Percentiles rank a stretch among this genome's conserved stretches.
Conservation (phyloP, 768 basidiomycete species). For the Macrocybe gigantea region DNA sequence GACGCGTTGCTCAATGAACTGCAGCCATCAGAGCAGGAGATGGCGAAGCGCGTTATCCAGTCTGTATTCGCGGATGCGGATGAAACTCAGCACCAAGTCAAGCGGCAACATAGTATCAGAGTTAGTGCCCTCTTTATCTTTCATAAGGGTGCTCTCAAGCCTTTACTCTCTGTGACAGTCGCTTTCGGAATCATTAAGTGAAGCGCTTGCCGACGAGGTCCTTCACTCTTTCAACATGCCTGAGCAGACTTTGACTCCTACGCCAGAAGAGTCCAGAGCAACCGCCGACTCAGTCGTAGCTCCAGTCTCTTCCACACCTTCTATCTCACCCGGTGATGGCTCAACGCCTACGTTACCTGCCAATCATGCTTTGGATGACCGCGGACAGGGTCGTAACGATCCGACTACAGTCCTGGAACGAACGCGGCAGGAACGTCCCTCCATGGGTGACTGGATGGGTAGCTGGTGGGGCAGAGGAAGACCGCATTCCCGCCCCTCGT, state of each 20-base stretch:
- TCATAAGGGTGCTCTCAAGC: not conserved
- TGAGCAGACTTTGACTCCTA: conserved; percentile 26
- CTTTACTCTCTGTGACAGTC: conserved; percentile 27
- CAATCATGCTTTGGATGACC: not conserved
- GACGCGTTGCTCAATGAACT: conserved; percentile 54
- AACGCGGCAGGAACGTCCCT: conserved; percentile 40
- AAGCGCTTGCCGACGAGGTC: conserved; percentile 49
- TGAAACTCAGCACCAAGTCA: conserved; percentile 40
- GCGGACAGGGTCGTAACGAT: conserved; percentile 1
- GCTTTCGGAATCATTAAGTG: conserved; percentile 45
- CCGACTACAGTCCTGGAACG: conserved; percentile 13
- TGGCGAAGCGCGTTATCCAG: conserved; percentile 62
- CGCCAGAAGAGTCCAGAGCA: conserved; percentile 23
- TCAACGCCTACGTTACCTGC: conserved; percentile 5
- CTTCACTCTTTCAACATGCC: conserved; percentile 28
- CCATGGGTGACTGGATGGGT: conserved; percentile 73
- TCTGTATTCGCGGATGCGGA: conserved; percentile 56
- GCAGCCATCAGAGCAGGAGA: conserved; percentile 53
- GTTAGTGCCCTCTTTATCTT: conserved; percentile 30
- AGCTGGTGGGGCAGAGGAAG: conserved; percentile 59
- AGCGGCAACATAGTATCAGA: conserved; percentile 51
- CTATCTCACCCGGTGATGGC: conserved; percentile 4
- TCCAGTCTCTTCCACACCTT: conserved; percentile 2
- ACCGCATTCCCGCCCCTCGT: conserved; percentile 6
- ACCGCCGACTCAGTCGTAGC: conserved; percentile 7